phyloP scores from a whole-genome alignment of 139 green algal genomes.

The Micractinium conductrix region DNA sequence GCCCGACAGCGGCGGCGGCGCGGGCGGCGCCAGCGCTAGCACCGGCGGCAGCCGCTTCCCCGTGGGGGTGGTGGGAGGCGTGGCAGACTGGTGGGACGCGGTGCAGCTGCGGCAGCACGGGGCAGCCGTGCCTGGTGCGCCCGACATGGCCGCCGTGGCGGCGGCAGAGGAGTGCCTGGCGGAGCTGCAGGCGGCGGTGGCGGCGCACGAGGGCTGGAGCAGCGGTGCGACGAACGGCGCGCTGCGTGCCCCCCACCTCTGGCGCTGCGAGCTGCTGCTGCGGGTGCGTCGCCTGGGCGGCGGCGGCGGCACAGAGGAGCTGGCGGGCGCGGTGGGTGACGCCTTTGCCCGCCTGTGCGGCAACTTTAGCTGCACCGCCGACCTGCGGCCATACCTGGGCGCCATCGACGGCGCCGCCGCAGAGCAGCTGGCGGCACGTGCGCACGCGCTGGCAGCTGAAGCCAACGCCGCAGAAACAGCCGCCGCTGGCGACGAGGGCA shows the following conservation, averaged over 20 bases:
- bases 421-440: slow-evolving; percentile 20
- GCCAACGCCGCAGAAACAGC: not conserved
- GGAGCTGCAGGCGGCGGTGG: not conserved
- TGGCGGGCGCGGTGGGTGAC: slow-evolving; percentile 19
- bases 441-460: not conserved
- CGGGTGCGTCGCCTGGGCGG: slow-evolving; percentile 22
- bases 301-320: not conserved
- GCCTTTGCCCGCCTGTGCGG: not conserved
- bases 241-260: slow-evolving; percentile 36
- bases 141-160: not conserved
- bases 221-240: not conserved
- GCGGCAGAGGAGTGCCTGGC: slow-evolving; percentile 4
- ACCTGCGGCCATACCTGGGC: slow-evolving; percentile 38
- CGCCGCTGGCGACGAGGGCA: not conserved
- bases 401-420: not conserved
- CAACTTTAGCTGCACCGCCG: slow-evolving; percentile 29
- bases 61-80: slow-evolving; percentile 38
- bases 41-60: slow-evolving; percentile 16
- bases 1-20: slow-evolving; percentile 15
- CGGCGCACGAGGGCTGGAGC: not conserved
- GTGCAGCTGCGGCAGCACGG: not conserved
- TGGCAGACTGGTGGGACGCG: slow-evolving; percentile 39
- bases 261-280: slow-evolving; percentile 38
- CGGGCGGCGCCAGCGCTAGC: not conserved
- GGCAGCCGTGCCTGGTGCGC: not conserved